Conservation (phyloP, 208 protist genomes). For the Trypanosoma boissoni region DNA sequence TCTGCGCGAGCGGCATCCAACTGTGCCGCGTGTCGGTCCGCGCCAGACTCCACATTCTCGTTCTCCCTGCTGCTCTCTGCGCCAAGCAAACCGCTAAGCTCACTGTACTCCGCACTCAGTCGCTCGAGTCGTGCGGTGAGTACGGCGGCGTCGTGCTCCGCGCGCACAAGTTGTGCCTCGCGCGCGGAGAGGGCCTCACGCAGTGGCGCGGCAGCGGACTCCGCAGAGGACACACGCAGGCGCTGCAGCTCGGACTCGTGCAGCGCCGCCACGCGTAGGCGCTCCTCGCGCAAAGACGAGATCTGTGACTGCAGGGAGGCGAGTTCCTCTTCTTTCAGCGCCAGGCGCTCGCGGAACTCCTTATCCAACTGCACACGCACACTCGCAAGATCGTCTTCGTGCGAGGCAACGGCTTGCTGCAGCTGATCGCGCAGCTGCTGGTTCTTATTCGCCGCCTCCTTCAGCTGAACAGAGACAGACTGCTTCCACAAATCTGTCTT, state of each 20-base stretch:
- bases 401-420: conserved; percentile 21
- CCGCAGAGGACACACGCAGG: conserved; percentile 21
- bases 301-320: conserved; percentile 26
- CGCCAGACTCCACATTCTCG: no score
- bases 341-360: conserved; percentile 70
- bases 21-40: neutral
- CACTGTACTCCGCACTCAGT: conserved; percentile 32
- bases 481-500: conserved; percentile 64
- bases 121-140: conserved; percentile 27
- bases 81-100: conserved; percentile 34
- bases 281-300: conserved; percentile 39
- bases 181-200: conserved; percentile 25
- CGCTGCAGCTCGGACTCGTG: conserved; percentile 49
- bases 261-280: conserved; percentile 30
- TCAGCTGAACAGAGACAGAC: conserved; percentile 52
- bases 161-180: conserved; percentile 27
- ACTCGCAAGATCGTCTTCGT: conserved; percentile 31
- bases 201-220: conserved; percentile 22
- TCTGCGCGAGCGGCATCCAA: neutral
- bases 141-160: conserved; percentile 20
- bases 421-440: conserved; percentile 68
- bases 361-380: conserved; percentile 55
- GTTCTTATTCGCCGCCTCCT: conserved; percentile 66
- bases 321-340: conserved; percentile 58
- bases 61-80: no score